Evolutionary conservation across 495 filamentous ascomycete genomes (phyloP).

Genomic region (Aspergillus avenaceus): DNA sequence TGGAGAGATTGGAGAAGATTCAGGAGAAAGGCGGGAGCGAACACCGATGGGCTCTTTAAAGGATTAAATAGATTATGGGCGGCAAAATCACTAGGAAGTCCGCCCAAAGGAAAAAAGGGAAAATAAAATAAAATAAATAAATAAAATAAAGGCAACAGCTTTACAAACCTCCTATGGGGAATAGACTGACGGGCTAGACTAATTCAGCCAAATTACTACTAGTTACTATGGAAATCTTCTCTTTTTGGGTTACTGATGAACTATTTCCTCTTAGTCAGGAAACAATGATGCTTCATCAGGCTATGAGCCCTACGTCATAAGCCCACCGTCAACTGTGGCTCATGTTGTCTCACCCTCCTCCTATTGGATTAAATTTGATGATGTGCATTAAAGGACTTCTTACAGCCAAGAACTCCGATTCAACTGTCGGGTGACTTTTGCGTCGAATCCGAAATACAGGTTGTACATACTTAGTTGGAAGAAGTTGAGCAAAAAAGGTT

Average conservation of each 20-base stretch:
- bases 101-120: background rate
- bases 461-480: background rate
- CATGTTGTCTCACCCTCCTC: background rate
- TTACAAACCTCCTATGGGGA: background rate
- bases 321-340: conserved; percentile 13
- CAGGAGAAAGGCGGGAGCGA: conserved; percentile 6
- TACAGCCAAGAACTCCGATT: conserved; percentile 1
- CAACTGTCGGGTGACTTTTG: conserved; percentile 10
- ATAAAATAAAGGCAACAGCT: too few relatives aligned
- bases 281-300: background rate
- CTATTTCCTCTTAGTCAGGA: background rate
- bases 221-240: background rate
- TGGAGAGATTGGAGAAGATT: background rate
- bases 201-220: background rate
- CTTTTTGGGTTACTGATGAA: background rate
- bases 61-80: conserved; percentile 1
- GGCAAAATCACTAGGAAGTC: conserved; percentile 3
- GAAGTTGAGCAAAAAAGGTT: background rate
- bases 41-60: conserved; percentile 12
- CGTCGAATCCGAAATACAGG: background rate
- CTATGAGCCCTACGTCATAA: conserved; percentile 9
- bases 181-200: background rate
- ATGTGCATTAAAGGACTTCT: conserved; percentile 2
- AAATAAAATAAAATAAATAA: too few relatives aligned
- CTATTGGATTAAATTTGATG: conserved; percentile 5